Evolutionary conservation across 2,329 filamentous ascomycete genomes (phyloP), one percentile per base, ranked within the genome.

Genomic region (Lecanoromycetidae sp.): DNA sequence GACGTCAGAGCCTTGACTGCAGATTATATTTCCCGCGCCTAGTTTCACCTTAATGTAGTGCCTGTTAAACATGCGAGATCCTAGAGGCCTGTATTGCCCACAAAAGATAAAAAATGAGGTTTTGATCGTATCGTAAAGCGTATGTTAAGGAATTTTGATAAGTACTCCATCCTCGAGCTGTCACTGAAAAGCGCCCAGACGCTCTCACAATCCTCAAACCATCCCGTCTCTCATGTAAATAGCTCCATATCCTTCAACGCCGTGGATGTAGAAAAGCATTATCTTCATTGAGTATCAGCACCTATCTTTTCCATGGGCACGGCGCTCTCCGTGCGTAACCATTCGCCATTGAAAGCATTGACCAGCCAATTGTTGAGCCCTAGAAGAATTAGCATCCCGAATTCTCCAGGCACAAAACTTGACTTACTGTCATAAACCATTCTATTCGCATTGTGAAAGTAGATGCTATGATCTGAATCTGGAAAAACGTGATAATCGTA

Each of bases 401-500:
- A 3, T 25, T 4, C 33, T 5, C 15, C 3, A 26, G 13, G 4
- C 20, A 26, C 51, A 12, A 3, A 33, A 15, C 10, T 45, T 4
- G 26, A 78, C 87, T 75, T 69, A 93, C 87, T 93, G 56, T 94
- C 84, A 61, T 91, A 96, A 5, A 98, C 88, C 57, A 96, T 85
- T 48, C 71, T 72, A 61, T 94, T 88, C 23, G 86, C 93, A 61
- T 88, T 88, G 62, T 98, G 90, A 61, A 96, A 98, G 60, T 79
- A 87, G 52, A 98, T 98, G 52, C 83, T 78, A 64, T 98, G 91
- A 66, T 98, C 87, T 45, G 85, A 93, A 63, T 98, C 91, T 0
- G 91, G 91, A 66, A 94, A 98, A 47, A 96, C 79, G 63, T 96
- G 90, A 10, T 98, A 79, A 60, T 98, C 91, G 58, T 96, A 98